These are phyloP conservation scores for Neurospora sp. DNA, from an alignment of 2,329 filamentous ascomycete genomes.

Conservation along the genomic window DNA sequence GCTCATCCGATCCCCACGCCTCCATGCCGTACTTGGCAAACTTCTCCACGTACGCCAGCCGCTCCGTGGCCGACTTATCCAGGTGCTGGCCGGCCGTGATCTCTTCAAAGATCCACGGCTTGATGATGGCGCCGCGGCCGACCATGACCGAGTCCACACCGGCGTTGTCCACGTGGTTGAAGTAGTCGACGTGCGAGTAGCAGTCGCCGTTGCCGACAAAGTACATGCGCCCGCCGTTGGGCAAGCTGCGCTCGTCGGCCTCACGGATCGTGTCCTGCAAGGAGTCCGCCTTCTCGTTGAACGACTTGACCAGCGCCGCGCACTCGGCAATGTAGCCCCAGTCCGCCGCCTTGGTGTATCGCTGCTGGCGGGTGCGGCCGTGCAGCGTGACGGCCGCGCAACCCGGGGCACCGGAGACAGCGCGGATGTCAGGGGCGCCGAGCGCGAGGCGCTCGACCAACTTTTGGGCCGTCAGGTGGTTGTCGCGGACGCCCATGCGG, in stretches of 20 bases:
- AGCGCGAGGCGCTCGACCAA: conserved; percentile 76
- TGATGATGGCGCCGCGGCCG: conserved; percentile 89
- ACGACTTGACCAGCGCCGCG: conserved; percentile 69
- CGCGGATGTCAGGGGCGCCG: conserved; percentile 62
- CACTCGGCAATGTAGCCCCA: conserved; percentile 93
- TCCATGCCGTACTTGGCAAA: conserved; percentile 87
- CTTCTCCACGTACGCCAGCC: conserved; percentile 75
- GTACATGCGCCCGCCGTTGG: conserved; percentile 66
- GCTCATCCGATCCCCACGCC: conserved; percentile 91
- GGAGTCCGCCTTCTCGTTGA: conserved; percentile 59
- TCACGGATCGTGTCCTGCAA: conserved; percentile 69
- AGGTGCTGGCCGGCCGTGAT: conserved; percentile 87
- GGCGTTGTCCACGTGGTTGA: conserved; percentile 63
- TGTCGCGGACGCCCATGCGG: conserved; percentile 78
- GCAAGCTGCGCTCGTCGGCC: conserved; percentile 62
- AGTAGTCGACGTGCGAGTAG: conserved; percentile 87
- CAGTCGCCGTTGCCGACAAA: conserved; percentile 97
- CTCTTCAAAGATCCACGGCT: conserved; percentile 98
- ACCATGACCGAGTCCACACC: conserved; percentile 94
- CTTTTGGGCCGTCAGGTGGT: conserved; percentile 68
- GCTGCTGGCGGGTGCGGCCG: conserved; percentile 84
- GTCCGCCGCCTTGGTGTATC: conserved; percentile 86
- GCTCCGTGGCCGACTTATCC: conserved; percentile 85
- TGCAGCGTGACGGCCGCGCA: conserved; percentile 95
- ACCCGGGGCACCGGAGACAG: conserved; percentile 64